Evolutionary conservation across 257 asterid species (phyloP).

Genomic region (Nicotiana benthamiana): DNA sequence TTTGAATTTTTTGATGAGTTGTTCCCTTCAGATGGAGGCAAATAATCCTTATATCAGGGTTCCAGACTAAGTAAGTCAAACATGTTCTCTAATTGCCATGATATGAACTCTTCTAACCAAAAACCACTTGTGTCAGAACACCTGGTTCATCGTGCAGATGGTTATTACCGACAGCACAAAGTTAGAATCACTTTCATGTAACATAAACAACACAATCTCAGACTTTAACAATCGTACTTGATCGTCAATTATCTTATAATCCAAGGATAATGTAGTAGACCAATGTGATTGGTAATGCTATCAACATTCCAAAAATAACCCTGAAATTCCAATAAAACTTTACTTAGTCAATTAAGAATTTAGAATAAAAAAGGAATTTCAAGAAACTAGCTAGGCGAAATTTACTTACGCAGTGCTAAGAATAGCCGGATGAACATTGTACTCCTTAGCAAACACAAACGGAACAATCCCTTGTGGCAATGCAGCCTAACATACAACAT

Average conservation of each 20-base stretch:
- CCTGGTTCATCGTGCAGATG: not conserved
- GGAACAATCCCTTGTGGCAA: constrained; percentile 31
- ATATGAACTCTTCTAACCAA: not conserved
- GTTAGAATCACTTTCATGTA: too few species aligned
- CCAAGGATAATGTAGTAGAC: constrained; percentile 55
- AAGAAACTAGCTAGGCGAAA: not conserved
- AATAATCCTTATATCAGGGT: constrained; percentile 28
- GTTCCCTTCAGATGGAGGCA: constrained; percentile 10
- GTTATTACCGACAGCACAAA: too few species aligned
- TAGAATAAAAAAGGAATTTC: not conserved
- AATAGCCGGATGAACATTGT: constrained; percentile 25
- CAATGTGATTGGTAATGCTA: constrained; percentile 56
- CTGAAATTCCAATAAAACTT: constrained; percentile 11
- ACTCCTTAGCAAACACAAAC: constrained; percentile 25
- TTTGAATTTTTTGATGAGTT: constrained; percentile 12
- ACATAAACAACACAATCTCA: too few species aligned
- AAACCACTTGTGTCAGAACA: not conserved
- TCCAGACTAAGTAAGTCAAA: not conserved
- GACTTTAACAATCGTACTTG: not conserved
- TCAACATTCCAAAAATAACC: constrained; percentile 57
- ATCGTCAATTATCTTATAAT: constrained; percentile 9
- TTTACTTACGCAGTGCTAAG: constrained; percentile 21
- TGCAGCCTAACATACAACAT: constrained; percentile 18
- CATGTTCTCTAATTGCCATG: constrained; percentile 1
- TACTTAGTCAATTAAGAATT: not conserved